These are phyloP conservation scores for Geranium brycei DNA, from an alignment of 345 rosid genomes.

Conservation along the genomic window DNA sequence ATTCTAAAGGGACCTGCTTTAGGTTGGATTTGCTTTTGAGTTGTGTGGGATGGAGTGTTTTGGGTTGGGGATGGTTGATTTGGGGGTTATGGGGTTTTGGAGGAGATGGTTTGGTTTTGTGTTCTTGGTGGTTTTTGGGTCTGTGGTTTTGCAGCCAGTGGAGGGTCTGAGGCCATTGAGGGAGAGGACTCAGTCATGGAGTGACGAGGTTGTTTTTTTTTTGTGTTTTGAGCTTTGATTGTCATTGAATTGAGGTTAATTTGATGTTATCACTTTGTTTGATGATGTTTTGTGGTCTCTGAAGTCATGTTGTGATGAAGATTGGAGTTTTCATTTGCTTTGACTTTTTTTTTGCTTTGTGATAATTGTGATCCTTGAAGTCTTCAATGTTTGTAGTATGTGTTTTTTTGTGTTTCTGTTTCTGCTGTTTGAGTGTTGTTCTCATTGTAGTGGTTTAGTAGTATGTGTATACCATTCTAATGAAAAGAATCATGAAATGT, in stretches of 20 bases:
- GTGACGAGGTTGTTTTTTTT: slow-evolving; percentile 66
- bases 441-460: background rate
- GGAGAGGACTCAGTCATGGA: slow-evolving; percentile 81
- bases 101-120: slow-evolving; percentile 29
- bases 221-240: slow-evolving; percentile 6
- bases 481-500: no score
- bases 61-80: slow-evolving; percentile 30
- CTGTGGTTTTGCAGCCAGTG: slow-evolving; percentile 35
- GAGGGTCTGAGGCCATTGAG: slow-evolving; percentile 67
- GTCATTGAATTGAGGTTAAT: slow-evolving; percentile 5
- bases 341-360: background rate
- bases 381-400: background rate
- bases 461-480: background rate
- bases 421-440: background rate
- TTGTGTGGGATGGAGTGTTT: background rate
- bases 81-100: slow-evolving; percentile 17
- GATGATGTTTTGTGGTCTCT: background rate
- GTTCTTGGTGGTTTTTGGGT: slow-evolving; percentile 25
- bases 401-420: background rate
- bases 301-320: background rate
- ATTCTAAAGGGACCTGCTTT: slow-evolving; percentile 8
- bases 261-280: background rate
- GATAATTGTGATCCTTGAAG: background rate
- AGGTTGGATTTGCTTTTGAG: slow-evolving; percentile 12
- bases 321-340: background rate